Evolutionary conservation across 2,329 filamentous ascomycete species (phyloP).

Genomic region (Calonectria hongkongensis): DNA sequence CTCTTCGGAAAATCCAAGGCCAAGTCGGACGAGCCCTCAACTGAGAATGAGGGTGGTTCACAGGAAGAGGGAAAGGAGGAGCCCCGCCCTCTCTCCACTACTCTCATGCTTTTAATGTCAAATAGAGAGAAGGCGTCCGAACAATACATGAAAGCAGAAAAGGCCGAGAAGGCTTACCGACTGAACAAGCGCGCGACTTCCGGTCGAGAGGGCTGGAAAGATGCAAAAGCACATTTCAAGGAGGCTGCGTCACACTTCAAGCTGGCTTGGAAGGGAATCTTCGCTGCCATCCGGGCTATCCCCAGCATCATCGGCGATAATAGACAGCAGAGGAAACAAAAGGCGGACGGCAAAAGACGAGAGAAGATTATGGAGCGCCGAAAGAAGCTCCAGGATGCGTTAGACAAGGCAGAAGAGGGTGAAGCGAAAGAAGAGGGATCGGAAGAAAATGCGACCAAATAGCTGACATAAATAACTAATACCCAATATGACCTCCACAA

Average conservation of each 20-base stretch:
- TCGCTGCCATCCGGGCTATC: conserved; percentile 57
- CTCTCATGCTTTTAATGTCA: conserved; percentile 64
- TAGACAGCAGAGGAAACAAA: conserved; percentile 56
- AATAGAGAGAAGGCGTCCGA: conserved; percentile 62
- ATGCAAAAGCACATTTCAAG: conserved; percentile 63
- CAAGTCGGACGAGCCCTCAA: background rate
- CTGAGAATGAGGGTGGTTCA: background rate
- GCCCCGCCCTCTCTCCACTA: conserved; percentile 64
- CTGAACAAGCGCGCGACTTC: conserved; percentile 63
- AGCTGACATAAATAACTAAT: background rate
- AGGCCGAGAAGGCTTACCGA: conserved; percentile 64
- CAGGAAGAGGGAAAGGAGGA: conserved; percentile 21
- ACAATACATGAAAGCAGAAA: conserved; percentile 61
- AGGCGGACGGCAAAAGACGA: conserved; percentile 58
- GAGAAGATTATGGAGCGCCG: conserved; percentile 60
- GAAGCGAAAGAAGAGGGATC: conserved; percentile 36
- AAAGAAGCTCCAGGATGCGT: conserved; percentile 33
- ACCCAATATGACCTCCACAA: background rate
- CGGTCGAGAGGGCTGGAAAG: conserved; percentile 61
- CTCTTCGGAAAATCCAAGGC: conserved; percentile 11
- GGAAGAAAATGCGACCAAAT: background rate
- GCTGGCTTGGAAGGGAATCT: conserved; percentile 57
- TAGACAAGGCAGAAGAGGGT: conserved; percentile 48
- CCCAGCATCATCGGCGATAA: conserved; percentile 63
- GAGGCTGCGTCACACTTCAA: conserved; percentile 61